Base-by-base conservation (phyloP, 108 stramenopile genomes). In the Cafeteria roenbergensis region DNA sequence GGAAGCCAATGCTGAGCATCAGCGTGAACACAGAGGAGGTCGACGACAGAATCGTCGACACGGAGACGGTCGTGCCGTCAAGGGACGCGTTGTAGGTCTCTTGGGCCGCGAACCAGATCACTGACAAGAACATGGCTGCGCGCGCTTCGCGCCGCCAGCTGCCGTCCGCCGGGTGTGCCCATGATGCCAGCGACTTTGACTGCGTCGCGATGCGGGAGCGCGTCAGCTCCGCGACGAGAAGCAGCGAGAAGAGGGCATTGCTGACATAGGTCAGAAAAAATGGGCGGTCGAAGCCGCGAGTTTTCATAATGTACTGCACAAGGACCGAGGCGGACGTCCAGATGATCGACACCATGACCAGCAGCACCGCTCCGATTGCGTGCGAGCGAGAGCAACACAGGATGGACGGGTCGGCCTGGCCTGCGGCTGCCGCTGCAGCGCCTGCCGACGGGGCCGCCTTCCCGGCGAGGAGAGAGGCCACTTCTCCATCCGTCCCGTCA, bases 11-110 rank as follows among this genome's bases (percentile, higher is more conserved):
- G 51, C 58, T 17, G 34, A 69, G 53, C 14, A 25, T 31, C 1
- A 69, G 90, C 21, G 96, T 91, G 71, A 94, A 98, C 21, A 93
- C 72, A n/a, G 83, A 81, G 27, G 93, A 89, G 32, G 87, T 90
- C 53, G 80, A 82, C 37, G 85, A 85, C 69, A 98, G 78, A 0
- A 95, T 87, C 8, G 96, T 98, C 29, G 77, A 83, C 60, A 84
- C 88, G 21, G 91, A 85, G 55, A 95, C 92, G 57, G 86, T 80
- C n/a, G 89, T 90, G 62, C 74, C 81, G 62, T 67, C 66, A 35
- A 97, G 77, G 29, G 79, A 81, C 20, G 78, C 57, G 72, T 89
- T 90, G 77, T 97, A 97, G 42, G 80, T 70, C 58, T 76, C 90
- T 68, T 92, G 91, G 29, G 90, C 86, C 24, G 85, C 33, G 78